A percentile compares a stretch with the other conserved stretches of the same genome.
These are phyloP conservation scores for Gaertneriomyces semiglobifer DNA, from an alignment of 192 early-diverging fungal species.

Conservation along the genomic window DNA sequence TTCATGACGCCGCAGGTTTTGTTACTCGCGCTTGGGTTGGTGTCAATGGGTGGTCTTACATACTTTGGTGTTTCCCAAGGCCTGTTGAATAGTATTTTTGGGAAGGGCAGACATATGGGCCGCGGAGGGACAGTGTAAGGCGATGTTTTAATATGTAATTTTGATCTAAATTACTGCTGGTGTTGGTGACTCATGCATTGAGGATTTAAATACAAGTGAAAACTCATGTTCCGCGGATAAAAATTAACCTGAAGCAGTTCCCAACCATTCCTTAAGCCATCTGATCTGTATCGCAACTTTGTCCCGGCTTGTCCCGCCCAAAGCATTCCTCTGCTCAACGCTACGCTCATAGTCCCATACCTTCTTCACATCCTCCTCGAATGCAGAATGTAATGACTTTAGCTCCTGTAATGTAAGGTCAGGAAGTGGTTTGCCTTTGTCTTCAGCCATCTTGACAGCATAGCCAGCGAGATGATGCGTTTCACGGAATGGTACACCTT, in stretches of 20 bases:
- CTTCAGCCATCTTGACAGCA: constrained; percentile 91
- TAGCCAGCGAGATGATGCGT: constrained; percentile 98
- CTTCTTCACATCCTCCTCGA: constrained; percentile 74
- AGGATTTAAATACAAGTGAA: too few relatives aligned
- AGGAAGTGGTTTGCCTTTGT: constrained; percentile 67
- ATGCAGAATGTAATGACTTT: constrained; percentile 77
- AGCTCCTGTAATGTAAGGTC: constrained; percentile 77
- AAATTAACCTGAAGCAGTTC: not conserved
- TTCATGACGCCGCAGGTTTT: too few relatives aligned
- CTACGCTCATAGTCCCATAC: constrained; percentile 91
- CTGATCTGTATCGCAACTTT: constrained; percentile 81
- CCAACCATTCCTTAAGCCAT: constrained; percentile 54
- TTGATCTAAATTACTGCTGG: too few relatives aligned
- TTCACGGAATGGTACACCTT: constrained; percentile 97
- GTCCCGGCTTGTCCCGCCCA: constrained; percentile 81
- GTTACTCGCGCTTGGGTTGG: too few relatives aligned
- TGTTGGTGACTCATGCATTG: too few relatives aligned
- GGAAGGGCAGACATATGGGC: too few relatives aligned
- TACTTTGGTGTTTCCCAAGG: too few relatives aligned
- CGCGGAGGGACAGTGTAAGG: too few relatives aligned
- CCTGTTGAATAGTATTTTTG: too few relatives aligned
- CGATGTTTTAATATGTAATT: too few relatives aligned
- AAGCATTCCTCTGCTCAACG: constrained; percentile 81
- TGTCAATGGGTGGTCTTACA: too few relatives aligned
- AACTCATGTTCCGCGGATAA: too few relatives aligned